Percentiles rank a stretch among this genome's conserved stretches.
Conservation (phyloP, 768 basidiomycete genomes). For the Podaxis sp. region DNA sequence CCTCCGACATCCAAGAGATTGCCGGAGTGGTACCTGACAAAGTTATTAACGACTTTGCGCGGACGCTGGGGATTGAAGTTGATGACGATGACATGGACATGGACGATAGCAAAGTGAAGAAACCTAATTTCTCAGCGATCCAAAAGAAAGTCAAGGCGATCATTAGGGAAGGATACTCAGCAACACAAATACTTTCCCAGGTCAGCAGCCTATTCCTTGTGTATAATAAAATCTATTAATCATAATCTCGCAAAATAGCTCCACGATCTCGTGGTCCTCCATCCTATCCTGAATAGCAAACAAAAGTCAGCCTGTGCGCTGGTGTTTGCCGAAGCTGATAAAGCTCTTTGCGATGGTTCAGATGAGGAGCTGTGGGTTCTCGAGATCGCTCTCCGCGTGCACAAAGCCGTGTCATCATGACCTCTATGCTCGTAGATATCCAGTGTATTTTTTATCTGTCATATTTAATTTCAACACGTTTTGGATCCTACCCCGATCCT, state of each 20-base stretch:
- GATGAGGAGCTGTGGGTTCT: slow-evolving; percentile 97
- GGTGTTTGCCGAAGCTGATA: slow-evolving; percentile 92
- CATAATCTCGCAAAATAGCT: slow-evolving; percentile 47
- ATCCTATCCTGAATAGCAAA: slow-evolving; percentile 74
- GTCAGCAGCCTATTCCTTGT: slow-evolving; percentile 39
- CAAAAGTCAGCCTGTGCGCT: slow-evolving; percentile 82
- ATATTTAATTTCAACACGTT: not conserved
- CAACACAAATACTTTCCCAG: slow-evolving; percentile 85
- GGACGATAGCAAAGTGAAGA: slow-evolving; percentile 36
- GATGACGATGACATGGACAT: slow-evolving; percentile 46
- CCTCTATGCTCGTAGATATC: not conserved
- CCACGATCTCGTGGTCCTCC: slow-evolving; percentile 85
- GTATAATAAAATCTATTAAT: not conserved
- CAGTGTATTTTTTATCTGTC: not conserved
- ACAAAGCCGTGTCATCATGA: slow-evolving; percentile 53
- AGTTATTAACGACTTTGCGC: slow-evolving; percentile 68
- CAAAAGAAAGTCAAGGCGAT: slow-evolving; percentile 70
- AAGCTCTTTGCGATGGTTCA: slow-evolving; percentile 92
- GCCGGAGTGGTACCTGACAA: slow-evolving; percentile 88
- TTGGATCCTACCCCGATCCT: not conserved
- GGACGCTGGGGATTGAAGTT: slow-evolving; percentile 69
- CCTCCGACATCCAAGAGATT: slow-evolving; percentile 89
- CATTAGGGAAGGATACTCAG: slow-evolving; percentile 89
- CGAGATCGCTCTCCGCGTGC: slow-evolving; percentile 78
- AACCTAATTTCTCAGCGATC: slow-evolving; percentile 54